phyloP scores from a whole-genome alignment of 371 early-diverging fungal genomes.

The Mortierella sp. region DNA sequence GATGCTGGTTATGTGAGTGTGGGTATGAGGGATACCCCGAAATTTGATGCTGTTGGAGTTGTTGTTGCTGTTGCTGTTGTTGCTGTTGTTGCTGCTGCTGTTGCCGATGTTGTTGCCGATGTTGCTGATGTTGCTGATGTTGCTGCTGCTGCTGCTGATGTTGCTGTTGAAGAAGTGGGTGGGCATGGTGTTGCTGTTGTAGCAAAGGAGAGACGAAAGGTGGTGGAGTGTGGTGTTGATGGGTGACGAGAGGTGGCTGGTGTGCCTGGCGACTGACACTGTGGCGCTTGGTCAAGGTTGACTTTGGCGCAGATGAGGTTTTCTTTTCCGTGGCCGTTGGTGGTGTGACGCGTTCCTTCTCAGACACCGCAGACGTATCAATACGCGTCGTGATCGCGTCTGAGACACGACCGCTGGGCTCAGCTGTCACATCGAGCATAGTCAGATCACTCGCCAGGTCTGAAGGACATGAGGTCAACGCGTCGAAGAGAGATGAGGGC shows the following conservation, averaged over 20 bases:
- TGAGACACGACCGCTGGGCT: background rate
- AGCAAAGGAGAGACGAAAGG: constrained; percentile 48
- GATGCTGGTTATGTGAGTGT: constrained; percentile 6
- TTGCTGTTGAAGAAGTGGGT: constrained; percentile 16
- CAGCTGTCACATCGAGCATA: background rate
- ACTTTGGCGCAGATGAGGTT: background rate
- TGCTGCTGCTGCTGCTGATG: constrained; percentile 9
- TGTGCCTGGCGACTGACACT: constrained; percentile 55
- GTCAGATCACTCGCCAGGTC: background rate
- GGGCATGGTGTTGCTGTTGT: constrained; percentile 27
- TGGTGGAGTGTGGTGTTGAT: constrained; percentile 54
- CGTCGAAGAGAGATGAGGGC: constrained; percentile 7
- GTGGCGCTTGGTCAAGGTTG: constrained; percentile 35
- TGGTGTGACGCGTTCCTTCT: background rate
- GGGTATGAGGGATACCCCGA: background rate
- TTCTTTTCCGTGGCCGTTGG: constrained; percentile 15
- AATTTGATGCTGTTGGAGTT: background rate
- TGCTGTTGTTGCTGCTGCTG: background rate
- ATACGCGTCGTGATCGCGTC: background rate
- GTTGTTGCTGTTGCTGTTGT: background rate
- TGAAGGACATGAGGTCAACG: background rate
- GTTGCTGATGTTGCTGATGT: constrained; percentile 4
- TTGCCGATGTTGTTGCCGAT: background rate
- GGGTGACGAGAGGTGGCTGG: constrained; percentile 47
- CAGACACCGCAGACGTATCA: background rate